phyloP scores from a whole-genome alignment of 2,329 filamentous ascomycete species.

The Curvularia sp. region DNA sequence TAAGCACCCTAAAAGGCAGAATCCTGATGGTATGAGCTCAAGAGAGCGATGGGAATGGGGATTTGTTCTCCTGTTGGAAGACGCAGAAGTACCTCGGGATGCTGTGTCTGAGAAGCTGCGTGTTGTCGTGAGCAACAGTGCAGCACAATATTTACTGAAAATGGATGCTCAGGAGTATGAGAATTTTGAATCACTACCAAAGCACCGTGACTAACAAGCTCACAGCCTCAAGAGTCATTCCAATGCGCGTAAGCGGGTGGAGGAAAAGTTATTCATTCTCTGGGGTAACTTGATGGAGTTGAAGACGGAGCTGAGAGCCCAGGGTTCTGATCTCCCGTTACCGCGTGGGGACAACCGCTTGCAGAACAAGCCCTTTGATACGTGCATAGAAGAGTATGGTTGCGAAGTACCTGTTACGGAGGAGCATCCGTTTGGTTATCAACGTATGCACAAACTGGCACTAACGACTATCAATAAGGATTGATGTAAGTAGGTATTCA shows the following conservation, averaged over 20 bases:
- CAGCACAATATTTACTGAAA: conserved; percentile 64
- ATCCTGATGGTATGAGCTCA: conserved; percentile 42
- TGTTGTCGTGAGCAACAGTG: conserved; percentile 67
- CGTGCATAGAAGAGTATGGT: conserved; percentile 38
- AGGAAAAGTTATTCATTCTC: conserved; percentile 75
- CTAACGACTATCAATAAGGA: conserved; percentile 28
- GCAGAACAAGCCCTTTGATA: conserved; percentile 55
- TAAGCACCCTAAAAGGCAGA: conserved; percentile 50
- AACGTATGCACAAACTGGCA: conserved; percentile 36
- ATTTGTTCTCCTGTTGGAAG: conserved; percentile 81
- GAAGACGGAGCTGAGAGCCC: conserved; percentile 68
- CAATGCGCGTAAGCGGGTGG: conserved; percentile 61
- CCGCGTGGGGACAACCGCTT: conserved; percentile 35
- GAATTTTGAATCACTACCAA: neutral
- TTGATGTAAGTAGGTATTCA: conserved; percentile 2
- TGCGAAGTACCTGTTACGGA: conserved; percentile 25
- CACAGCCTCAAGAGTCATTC: conserved; percentile 64
- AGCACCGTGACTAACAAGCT: conserved; percentile 14
- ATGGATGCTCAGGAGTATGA: conserved; percentile 63
- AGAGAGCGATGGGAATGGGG: conserved; percentile 78
- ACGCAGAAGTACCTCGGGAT: conserved; percentile 56
- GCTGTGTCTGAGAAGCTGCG: conserved; percentile 60
- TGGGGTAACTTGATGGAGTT: conserved; percentile 76
- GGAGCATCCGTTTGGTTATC: conserved; percentile 27
- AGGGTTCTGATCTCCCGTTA: conserved; percentile 33